Percentiles rank a stretch among this genome's conserved stretches.
Conservation (phyloP, 2,329 filamentous ascomycete genomes). For the Juglanconis sp. region DNA sequence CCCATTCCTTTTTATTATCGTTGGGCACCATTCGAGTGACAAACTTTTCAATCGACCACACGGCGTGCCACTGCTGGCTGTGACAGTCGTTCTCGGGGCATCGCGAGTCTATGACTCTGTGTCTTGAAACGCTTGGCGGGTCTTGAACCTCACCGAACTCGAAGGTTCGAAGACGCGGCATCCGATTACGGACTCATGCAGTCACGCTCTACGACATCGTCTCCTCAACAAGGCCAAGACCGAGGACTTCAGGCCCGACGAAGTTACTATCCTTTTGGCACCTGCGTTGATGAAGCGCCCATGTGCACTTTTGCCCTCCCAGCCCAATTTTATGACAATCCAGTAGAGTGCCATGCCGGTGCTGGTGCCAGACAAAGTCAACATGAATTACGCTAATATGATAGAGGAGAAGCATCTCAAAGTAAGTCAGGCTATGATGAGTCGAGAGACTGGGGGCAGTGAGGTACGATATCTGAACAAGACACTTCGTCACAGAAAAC, state of each 20-base stretch:
- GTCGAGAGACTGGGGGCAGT: not conserved
- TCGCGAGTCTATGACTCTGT: not conserved
- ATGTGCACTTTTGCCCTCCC: no score
- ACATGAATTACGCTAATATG: conserved; percentile 31
- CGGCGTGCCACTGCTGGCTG: no score
- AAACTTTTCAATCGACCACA: no score
- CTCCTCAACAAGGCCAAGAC: no score
- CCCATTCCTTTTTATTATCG: no score
- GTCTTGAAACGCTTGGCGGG: not conserved
- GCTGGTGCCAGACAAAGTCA: conserved; percentile 12
- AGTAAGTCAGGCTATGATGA: conserved; percentile 19
- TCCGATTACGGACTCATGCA: not conserved
- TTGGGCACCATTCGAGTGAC: no score
- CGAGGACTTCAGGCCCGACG: no score
- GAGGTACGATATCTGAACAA: not conserved
- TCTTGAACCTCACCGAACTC: not conserved
- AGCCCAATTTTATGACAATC: not conserved
- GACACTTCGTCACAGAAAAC: conserved; percentile 27
- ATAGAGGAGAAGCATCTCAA: conserved; percentile 34
- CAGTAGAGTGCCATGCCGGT: not conserved
- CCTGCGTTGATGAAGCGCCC: not conserved
- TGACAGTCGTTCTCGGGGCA: not conserved
- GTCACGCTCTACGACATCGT: no score
- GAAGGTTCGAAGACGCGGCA: not conserved
- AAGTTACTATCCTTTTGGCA: not conserved